Evolutionary conservation across 352 stramenopile genomes (phyloP).

Genomic region (Globisporangium paddicum): DNA sequence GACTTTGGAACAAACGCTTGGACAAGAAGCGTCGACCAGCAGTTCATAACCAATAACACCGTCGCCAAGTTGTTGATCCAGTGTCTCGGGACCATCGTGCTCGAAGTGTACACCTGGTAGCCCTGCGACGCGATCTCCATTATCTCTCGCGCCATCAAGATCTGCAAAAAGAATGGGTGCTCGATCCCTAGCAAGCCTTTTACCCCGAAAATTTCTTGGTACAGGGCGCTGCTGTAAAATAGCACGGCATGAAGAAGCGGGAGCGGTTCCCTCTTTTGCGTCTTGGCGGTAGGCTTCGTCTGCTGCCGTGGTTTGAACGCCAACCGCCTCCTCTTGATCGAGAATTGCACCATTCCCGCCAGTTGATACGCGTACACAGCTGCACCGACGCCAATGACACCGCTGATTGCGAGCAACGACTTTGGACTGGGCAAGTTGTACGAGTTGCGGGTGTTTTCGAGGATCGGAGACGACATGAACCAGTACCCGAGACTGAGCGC

Average conservation of each 20-base stretch:
- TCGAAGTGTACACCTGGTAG: constrained; percentile 25
- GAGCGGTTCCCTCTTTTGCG: neutral
- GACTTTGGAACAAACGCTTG: constrained; percentile 13
- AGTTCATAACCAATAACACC: constrained; percentile 21
- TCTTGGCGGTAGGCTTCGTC: neutral
- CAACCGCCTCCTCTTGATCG: neutral
- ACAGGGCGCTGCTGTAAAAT: neutral
- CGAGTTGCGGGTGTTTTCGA: neutral
- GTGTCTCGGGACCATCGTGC: constrained; percentile 19
- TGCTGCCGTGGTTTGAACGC: neutral
- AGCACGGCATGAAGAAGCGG: neutral
- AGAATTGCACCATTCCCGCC: neutral
- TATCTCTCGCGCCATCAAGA: constrained; percentile 19
- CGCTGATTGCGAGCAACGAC: neutral
- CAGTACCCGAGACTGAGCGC: constrained; percentile 4
- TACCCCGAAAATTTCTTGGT: neutral
- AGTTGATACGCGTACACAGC: constrained; percentile 1
- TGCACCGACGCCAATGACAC: neutral
- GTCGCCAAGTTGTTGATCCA: constrained; percentile 30
- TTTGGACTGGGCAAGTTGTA: constrained; percentile 7
- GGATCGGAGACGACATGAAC: constrained; percentile 8
- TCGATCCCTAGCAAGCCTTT: constrained; percentile 10
- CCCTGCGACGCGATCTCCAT: constrained; percentile 22
- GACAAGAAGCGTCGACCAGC: constrained; percentile 14
- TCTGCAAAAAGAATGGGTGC: constrained; percentile 10